Percentiles rank a stretch among this genome's conserved stretches.
Conservation (phyloP, 306 rosid genomes). For the Acacia crassicarpa region DNA sequence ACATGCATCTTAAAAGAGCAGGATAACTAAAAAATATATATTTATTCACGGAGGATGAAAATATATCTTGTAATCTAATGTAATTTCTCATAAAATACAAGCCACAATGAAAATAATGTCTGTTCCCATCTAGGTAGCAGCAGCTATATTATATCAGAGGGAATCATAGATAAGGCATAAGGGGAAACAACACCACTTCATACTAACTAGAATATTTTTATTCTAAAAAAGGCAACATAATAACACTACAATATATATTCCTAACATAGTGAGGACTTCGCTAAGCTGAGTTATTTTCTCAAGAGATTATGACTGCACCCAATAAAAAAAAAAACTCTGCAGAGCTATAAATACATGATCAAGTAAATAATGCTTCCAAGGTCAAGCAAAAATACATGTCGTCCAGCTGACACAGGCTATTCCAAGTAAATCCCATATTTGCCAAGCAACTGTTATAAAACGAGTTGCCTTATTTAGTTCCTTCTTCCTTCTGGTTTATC, state of each 20-base stretch:
- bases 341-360: neutral
- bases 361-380: conserved; percentile 4
- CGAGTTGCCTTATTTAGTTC: conserved; percentile 24
- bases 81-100: conserved; percentile 37
- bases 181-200: conserved; percentile 30
- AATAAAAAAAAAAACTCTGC: neutral
- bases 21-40: neutral
- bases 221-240: neutral
- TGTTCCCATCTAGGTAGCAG: conserved; percentile 35
- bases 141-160: conserved; percentile 18
- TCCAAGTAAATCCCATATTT: conserved; percentile 26
- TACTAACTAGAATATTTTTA: conserved; percentile 16
- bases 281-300: conserved; percentile 34
- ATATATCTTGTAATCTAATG: conserved; percentile 40
- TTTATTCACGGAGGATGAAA: neutral
- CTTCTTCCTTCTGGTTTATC: conserved; percentile 7
- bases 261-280: conserved; percentile 25
- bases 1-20: neutral
- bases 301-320: conserved; percentile 13
- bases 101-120: conserved; percentile 31
- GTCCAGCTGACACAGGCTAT: conserved; percentile 24
- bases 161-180: neutral
- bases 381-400: conserved; percentile 16
- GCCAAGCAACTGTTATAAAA: conserved; percentile 28
- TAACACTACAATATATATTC: conserved; percentile 22